These are phyloP conservation scores for Alternaria hordeiaustralica DNA, from an alignment of 2,329 filamentous ascomycete species.

Conservation along the genomic window DNA sequence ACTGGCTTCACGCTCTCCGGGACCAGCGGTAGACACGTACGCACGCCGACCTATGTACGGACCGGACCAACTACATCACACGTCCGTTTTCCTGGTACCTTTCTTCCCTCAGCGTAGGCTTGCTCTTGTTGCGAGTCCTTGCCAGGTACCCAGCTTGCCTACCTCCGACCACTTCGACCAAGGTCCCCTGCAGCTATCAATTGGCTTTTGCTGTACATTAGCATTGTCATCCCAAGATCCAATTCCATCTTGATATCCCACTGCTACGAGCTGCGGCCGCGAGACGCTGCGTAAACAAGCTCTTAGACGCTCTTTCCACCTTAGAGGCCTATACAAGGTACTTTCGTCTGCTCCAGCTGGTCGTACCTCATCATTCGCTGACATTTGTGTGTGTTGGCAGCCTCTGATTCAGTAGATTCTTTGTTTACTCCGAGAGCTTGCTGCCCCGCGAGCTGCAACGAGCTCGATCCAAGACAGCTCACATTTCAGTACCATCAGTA, in stretches of 20 bases:
- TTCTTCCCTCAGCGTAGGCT: slow-evolving; percentile 10
- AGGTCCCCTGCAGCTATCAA: slow-evolving; percentile 17
- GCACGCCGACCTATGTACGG: slow-evolving; percentile 16
- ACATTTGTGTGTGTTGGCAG: slow-evolving; percentile 30
- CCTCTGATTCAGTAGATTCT: slow-evolving; percentile 25
- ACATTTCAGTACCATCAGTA: slow-evolving; percentile 5
- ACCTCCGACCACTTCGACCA: slow-evolving; percentile 3
- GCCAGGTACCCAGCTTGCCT: slow-evolving; percentile 15
- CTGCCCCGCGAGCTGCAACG: slow-evolving; percentile 20
- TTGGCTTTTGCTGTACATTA: slow-evolving; percentile 11
- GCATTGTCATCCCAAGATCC: slow-evolving; percentile 8
- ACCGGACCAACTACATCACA: slow-evolving; percentile 18
- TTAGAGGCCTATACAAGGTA: slow-evolving; percentile 25
- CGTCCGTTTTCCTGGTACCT: slow-evolving; percentile 16
- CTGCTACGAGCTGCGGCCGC: slow-evolving; percentile 15
- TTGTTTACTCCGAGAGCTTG: slow-evolving; percentile 30
- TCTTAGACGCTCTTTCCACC: slow-evolving; percentile 9
- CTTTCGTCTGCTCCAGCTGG: neutral
- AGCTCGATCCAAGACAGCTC: slow-evolving; percentile 14
- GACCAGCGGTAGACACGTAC: slow-evolving; percentile 20
- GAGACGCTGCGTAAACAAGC: slow-evolving; percentile 14
- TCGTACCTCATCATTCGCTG: slow-evolving; percentile 20
- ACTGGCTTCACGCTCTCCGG: slow-evolving; percentile 19
- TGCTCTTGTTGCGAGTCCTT: slow-evolving; percentile 13
- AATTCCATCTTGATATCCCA: slow-evolving; percentile 4